Percentiles rank a stretch among this genome's conserved stretches.
These are phyloP conservation scores for Hypomyces perniciosus DNA, from an alignment of 2,329 filamentous ascomycete species.

Conservation along the genomic window DNA sequence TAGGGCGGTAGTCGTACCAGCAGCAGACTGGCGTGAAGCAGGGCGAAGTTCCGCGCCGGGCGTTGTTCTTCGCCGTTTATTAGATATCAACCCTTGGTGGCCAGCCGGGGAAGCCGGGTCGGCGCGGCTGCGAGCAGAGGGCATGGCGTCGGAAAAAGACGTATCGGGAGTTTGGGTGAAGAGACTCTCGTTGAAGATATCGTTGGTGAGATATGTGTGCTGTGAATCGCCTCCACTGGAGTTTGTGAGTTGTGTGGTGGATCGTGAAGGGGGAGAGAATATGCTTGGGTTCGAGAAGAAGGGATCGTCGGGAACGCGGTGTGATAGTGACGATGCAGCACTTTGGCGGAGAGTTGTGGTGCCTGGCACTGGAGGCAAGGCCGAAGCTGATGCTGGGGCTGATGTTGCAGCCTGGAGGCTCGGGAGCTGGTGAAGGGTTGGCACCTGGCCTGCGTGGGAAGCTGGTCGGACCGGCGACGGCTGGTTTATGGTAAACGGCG, in stretches of 20 bases:
- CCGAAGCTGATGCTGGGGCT: constrained; percentile 6
- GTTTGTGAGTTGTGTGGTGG: constrained; percentile 16
- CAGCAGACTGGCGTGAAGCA: neutral
- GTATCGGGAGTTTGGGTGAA: constrained; percentile 21
- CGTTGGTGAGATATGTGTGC: constrained; percentile 22
- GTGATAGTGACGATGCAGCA: constrained; percentile 11
- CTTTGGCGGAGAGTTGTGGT: neutral
- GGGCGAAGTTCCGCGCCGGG: neutral
- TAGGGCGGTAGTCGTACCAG: neutral
- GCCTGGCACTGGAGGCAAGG: neutral
- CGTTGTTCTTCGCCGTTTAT: constrained; percentile 24
- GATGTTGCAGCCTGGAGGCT: constrained; percentile 4
- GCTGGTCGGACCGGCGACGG: constrained; percentile 11
- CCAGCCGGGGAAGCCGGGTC: neutral
- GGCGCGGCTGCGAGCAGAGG: constrained; percentile 10
- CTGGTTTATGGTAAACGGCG: constrained; percentile 20
- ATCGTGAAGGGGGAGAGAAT: constrained; percentile 18
- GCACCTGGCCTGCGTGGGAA: neutral
- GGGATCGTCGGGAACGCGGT: neutral
- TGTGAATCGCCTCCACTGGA: constrained; percentile 19
- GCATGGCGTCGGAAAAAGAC: constrained; percentile 28
- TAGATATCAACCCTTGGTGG: constrained; percentile 10
- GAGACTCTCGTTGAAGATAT: constrained; percentile 23
- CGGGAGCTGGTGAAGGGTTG: constrained; percentile 6
- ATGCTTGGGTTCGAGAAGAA: neutral